Evolutionary conservation across 75 land plant species (phyloP).

Genomic region (Sequoiadendron giganteum): DNA sequence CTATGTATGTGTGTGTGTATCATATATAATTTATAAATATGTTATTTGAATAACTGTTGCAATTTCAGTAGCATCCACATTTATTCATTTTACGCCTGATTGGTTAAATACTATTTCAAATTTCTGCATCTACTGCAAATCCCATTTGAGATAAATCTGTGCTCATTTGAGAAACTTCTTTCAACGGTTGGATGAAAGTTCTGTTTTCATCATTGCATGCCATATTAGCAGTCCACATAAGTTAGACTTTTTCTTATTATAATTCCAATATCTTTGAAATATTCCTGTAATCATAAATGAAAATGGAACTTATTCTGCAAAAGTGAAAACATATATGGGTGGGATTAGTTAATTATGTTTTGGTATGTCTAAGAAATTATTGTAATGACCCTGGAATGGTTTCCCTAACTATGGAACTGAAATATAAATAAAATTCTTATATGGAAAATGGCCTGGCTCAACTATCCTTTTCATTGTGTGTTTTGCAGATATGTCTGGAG

Average conservation of each 20-base stretch:
- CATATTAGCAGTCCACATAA: neutral
- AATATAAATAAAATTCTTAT: neutral
- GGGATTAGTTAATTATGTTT: neutral
- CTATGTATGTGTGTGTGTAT: too few species aligned
- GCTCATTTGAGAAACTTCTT: neutral
- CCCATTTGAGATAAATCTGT: neutral
- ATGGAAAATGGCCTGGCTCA: neutral
- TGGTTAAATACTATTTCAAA: neutral
- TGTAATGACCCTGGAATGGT: neutral
- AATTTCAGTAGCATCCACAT: neutral
- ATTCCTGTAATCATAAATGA: neutral
- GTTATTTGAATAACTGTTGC: neutral
- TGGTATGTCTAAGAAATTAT: neutral
- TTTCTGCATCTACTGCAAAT: neutral
- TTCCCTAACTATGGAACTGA: neutral
- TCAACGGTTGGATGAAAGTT: neutral
- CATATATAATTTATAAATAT: too few species aligned
- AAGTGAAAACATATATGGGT: neutral
- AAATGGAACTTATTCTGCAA: neutral
- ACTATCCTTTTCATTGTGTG: neutral
- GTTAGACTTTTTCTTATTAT: neutral
- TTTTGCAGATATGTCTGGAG: conserved; percentile 25
- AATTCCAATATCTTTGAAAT: neutral
- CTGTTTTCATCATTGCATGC: neutral
- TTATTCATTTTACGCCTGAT: neutral